phyloP scores from a whole-genome alignment of 768 basidiomycete species.

The Leccinum disarticulatum region DNA sequence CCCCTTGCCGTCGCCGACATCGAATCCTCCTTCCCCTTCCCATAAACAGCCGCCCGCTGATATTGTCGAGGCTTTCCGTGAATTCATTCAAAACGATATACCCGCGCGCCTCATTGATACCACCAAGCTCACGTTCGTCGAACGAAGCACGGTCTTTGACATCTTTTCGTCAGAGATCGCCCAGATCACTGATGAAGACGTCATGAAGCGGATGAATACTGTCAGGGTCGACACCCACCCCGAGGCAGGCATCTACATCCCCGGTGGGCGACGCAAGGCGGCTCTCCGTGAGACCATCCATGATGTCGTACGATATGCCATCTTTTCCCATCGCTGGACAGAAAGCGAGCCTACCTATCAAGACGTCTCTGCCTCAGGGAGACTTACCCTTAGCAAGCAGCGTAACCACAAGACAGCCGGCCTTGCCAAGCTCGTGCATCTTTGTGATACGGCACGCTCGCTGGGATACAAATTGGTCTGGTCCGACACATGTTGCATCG shows the following conservation, averaged over 20 bases:
- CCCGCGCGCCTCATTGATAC: constrained; percentile 30
- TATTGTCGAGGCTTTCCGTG: constrained; percentile 13
- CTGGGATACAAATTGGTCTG: constrained; percentile 24
- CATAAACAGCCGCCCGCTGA: background rate
- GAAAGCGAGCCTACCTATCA: constrained; percentile 24
- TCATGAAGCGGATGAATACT: constrained; percentile 3
- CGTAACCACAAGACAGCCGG: constrained; percentile 7
- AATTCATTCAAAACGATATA: constrained; percentile 27
- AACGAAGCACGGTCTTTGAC: constrained; percentile 19
- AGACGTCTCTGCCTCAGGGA: constrained; percentile 7
- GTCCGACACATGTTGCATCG: constrained; percentile 34
- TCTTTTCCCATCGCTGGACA: constrained; percentile 29
- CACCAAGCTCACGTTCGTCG: constrained; percentile 19
- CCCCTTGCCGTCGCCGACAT: background rate
- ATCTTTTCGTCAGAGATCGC: constrained; percentile 20
- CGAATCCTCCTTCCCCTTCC: background rate
- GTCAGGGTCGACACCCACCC: constrained; percentile 1
- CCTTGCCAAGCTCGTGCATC: constrained; percentile 16
- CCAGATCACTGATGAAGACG: constrained; percentile 16
- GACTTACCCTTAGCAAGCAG: constrained; percentile 3
- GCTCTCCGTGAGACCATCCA: constrained; percentile 21
- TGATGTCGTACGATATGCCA: constrained; percentile 22
- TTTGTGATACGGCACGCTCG: constrained; percentile 22
- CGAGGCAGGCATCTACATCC: constrained; percentile 17
- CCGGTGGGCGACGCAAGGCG: background rate